Base-by-base conservation (phyloP, 75 land plant genomes). In the Azolla pinnata region DNA sequence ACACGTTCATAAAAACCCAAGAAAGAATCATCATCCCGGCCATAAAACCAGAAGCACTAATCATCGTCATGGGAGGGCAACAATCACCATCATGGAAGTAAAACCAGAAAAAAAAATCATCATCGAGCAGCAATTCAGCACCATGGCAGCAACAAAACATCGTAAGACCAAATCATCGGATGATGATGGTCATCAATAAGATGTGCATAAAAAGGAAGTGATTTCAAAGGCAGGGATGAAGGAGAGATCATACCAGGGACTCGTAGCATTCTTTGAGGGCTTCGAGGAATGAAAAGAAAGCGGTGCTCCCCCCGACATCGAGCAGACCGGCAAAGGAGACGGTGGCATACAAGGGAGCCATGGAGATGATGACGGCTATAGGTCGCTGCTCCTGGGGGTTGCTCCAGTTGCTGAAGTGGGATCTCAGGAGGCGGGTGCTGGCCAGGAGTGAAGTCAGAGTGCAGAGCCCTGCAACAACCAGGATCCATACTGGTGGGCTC, bases 281-380 rank as follows among this genome's bases (percentile, higher is more conserved):
- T 16, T 88, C 90, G 71, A 92, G 62, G 54, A 88, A 66, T 54
- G 77, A 85, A 78, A 88, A 92, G 56, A 85, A 78, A 1, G 72
- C 58, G 62, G 83, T 81, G 57, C 90, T 81, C 40, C 90, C 96
- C 12, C 58, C 33, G 25, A 90, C 72, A 40, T 95, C 86, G 29
- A 76, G 62, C 56, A 95, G 65, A 32, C 99, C 99, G 34, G 78
- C 77, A 72, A 90, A 90, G 40, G 99, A 84, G 35, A 70, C 82
- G 46, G 78, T 34, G 32, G 88, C 85, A 75, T 90, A 95, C n/a
- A 95, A n/a, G 0, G 99, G 97, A 27, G 99, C 97, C 97, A 95
- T 95, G 32, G 84, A 79, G 18, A 87, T 75, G 49, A 95, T 90
- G 28, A 90, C 69, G 4, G 84, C 33, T 62, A 95, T 95, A 18